These are phyloP conservation scores for Plantago major DNA, from an alignment of 257 asterid genomes.

Conservation along the genomic window DNA sequence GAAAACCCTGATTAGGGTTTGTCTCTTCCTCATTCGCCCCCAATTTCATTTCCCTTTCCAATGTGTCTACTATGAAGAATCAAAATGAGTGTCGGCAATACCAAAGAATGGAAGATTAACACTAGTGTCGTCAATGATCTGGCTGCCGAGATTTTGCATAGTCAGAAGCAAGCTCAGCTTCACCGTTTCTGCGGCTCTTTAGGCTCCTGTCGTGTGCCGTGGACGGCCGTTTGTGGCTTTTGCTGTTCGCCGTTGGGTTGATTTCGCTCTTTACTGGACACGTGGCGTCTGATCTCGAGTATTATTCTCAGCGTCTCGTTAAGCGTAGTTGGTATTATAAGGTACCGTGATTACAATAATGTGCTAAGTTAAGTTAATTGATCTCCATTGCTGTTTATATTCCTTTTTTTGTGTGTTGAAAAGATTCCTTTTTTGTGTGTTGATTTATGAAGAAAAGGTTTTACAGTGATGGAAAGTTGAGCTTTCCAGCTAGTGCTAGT, in stretches of 20 bases:
- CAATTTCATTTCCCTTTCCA: constrained; percentile 7
- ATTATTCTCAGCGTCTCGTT: constrained; percentile 80
- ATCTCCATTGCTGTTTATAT: no score
- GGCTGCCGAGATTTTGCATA: constrained; percentile 33
- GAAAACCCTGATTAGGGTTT: constrained; percentile 2
- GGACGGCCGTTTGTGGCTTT: constrained; percentile 78
- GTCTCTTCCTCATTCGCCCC: neutral
- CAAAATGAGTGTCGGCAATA: constrained; percentile 69
- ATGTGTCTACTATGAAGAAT: constrained; percentile 31
- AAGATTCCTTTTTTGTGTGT: no score
- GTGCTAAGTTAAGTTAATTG: neutral
- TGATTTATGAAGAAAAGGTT: no score
- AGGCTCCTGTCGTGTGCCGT: constrained; percentile 54
- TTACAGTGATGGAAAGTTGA: no score
- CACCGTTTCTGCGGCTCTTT: constrained; percentile 26
- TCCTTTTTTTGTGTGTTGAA: no score
- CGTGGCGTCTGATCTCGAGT: constrained; percentile 87
- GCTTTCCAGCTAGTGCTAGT: no score
- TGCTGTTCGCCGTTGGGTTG: constrained; percentile 80
- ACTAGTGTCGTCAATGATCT: constrained; percentile 38
- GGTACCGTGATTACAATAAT: constrained; percentile 31
- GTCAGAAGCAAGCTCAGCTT: constrained; percentile 24
- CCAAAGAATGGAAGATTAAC: constrained; percentile 31
- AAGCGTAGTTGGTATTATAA: constrained; percentile 51
- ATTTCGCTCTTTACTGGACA: constrained; percentile 96